A percentile compares a stretch with the other conserved stretches of the same genome.
phyloP scores from a whole-genome alignment of 345 rosid species.

The Conringia planisiliqua region DNA sequence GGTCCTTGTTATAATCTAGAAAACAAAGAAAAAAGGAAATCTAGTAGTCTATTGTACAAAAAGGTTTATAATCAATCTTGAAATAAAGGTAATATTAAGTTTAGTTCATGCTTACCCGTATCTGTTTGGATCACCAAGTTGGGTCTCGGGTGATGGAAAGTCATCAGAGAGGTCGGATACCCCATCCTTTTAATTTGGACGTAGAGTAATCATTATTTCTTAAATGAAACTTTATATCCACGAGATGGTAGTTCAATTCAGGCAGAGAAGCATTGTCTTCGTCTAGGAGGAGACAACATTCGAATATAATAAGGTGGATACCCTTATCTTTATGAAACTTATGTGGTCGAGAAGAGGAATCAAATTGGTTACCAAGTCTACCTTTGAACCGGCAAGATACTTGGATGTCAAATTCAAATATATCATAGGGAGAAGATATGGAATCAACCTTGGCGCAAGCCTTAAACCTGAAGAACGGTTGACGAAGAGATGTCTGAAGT shows the following conservation, averaged over 20 bases:
- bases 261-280: not conserved
- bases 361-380: not conserved
- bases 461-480: not conserved
- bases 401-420: not conserved
- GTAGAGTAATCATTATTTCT: not conserved
- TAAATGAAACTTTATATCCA: not conserved
- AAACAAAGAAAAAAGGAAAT: no score
- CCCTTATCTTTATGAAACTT: not conserved
- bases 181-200: not conserved
- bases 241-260: not conserved
- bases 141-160: not conserved
- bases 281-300: not conserved
- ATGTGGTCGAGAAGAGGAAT: not conserved
- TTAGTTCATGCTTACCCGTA: no score
- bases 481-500: not conserved
- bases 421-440: not conserved
- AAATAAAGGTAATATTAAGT: no score
- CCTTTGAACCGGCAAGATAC: not conserved
- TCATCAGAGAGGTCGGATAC: not conserved
- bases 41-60: no score
- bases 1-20: no score
- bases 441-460: not conserved
- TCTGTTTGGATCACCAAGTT: not conserved
- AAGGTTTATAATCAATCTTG: no score
- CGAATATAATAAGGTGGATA: no score